Evolutionary conservation across 2,329 filamentous ascomycete genomes (phyloP).

Genomic region (Apiospora rasikravindrae): DNA sequence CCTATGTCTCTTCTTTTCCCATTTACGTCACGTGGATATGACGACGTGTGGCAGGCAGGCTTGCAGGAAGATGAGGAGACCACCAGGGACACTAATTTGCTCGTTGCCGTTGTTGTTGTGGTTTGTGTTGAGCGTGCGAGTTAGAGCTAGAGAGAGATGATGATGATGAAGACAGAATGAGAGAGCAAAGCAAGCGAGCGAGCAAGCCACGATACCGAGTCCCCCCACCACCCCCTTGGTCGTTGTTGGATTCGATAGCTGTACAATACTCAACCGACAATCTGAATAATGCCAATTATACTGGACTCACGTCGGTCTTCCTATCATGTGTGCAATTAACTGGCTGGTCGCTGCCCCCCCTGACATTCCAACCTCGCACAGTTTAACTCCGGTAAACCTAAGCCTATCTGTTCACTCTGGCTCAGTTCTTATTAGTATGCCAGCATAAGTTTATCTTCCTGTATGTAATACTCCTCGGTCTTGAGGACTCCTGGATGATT

Average conservation of each 20-base stretch:
- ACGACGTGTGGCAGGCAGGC: not conserved
- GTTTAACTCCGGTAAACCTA: not conserved
- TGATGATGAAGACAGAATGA: not conserved
- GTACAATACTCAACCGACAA: constrained; percentile 11
- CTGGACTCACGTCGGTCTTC: not conserved
- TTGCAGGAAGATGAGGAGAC: not conserved
- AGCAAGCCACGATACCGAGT: not conserved
- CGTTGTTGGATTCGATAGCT: constrained; percentile 10
- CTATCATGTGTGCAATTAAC: not conserved
- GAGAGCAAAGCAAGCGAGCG: not conserved
- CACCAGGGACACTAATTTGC: not conserved
- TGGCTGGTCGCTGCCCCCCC: not conserved
- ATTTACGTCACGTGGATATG: constrained; percentile 16
- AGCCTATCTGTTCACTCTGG: not conserved
- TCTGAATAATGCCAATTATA: constrained; percentile 4
- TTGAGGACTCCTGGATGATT: not conserved
- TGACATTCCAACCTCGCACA: no score
- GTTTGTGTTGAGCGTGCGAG: not conserved
- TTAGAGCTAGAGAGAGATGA: not conserved
- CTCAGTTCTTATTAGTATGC: not conserved
- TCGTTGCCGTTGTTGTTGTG: not conserved
- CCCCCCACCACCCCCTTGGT: not conserved
- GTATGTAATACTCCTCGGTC: not conserved
- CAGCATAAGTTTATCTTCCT: not conserved
- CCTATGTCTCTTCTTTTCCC: constrained; percentile 1